phyloP scores from a whole-genome alignment of 305 asterid species.

The Fraxinus greggii region DNA sequence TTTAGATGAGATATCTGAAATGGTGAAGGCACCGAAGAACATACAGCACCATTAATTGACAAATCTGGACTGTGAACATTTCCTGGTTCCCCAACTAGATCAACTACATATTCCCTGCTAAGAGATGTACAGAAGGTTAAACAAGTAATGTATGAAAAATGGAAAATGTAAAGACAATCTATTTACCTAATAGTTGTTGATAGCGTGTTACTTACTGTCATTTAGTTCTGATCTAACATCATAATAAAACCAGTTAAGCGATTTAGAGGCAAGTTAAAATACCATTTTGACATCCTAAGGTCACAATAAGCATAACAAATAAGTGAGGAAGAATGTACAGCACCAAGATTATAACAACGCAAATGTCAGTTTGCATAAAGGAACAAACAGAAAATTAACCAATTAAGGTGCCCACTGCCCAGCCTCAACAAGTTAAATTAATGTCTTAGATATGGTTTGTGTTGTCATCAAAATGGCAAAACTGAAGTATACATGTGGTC shows the following conservation, averaged over 20 bases:
- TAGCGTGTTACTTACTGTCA: not conserved
- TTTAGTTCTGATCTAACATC: not conserved
- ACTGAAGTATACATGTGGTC: not conserved
- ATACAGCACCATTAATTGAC: constrained; percentile 60
- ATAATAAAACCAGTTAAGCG: not conserved
- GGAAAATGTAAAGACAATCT: not conserved
- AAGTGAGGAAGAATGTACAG: not conserved
- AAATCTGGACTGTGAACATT: constrained; percentile 75
- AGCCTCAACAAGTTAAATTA: not conserved
- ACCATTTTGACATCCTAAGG: not conserved
- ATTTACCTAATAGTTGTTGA: not conserved
- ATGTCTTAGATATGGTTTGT: not conserved
- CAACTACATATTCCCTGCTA: constrained; percentile 85
- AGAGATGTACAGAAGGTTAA: constrained; percentile 21
- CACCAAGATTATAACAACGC: not conserved
- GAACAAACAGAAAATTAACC: not conserved
- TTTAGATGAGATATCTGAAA: constrained; percentile 72
- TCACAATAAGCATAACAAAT: not conserved
- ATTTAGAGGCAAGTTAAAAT: not conserved
- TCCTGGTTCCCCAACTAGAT: constrained; percentile 92
- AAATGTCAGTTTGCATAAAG: not conserved
- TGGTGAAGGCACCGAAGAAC: constrained; percentile 74
- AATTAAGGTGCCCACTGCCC: not conserved
- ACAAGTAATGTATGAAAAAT: not conserved
- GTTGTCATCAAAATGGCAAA: not conserved